Evolutionary conservation across 202 grass and related monocot species (phyloP), one percentile per base, ranked within the genome.

Genomic region (Panicum virgatum): DNA sequence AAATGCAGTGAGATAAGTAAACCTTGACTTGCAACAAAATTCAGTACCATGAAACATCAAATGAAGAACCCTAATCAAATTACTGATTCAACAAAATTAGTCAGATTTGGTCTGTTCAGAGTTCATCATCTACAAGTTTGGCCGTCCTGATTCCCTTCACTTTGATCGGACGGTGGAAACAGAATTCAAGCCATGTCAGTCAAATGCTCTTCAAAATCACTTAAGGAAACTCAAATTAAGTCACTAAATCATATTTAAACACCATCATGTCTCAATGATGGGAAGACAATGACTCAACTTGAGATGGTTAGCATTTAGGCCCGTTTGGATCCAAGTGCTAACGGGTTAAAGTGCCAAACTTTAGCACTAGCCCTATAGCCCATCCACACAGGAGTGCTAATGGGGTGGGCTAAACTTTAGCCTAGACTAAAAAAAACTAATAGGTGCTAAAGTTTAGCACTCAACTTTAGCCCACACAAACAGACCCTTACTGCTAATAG

Each of bases 11-110:
- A 71, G 86, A 70, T 11, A 80, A 64, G 53, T 26, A 37, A 62
- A 79, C 2, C 12, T 45, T 58, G 44, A 62, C 9, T 69, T 75
- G 8, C 34, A 57, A n/a, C 0, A 60, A 26, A 67, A 36, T 42
- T 66, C 40, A 52, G 57, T 48, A 19, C 7, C 8, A 2, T 80
- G 30, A 47, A n/a, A 12, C n/a, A 78, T 10, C 16, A 22, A 6
- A 84, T 58, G 26, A 85, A 82, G 0, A 62, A 40, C 7, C 59
- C 59, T 15, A 67, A 58, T 6, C 9, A 15, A 80, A 16, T 34
- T 42, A 76, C 57, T 25, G 29, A 88, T 42, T 79, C 50, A 44
- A 70, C 15, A 9, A 11, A 36, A 80, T 39, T 69, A 56, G 75
- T 38, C 12, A 67, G 12, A 50, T 52, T 25, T 36, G 23, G 18